Evolutionary conservation across 768 basidiomycete species (phyloP), one percentile per base, ranked within the genome.

Genomic region (Gloeopeniophorella convolvens): DNA sequence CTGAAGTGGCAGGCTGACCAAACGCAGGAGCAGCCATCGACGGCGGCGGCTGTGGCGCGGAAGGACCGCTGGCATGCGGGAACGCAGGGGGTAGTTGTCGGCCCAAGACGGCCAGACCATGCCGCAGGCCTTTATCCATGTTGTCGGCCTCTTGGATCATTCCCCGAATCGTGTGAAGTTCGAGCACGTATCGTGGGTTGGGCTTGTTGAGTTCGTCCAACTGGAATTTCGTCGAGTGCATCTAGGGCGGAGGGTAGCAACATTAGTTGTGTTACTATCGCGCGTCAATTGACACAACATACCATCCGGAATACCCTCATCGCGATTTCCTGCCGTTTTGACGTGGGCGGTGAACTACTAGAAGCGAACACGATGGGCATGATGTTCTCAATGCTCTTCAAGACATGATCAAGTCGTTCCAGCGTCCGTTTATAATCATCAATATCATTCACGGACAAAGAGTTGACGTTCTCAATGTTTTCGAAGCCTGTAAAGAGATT

Each of bases 91-190:
- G 16, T 2, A 30, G 40, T 23, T 2, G 12, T 24, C 26, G 21
- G 3, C n/a, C 36, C 15, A 7, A 43, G 3, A 8, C 35, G n/a
- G n/a, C 30, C 27, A 57, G 41, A 11, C 37, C 28, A 8, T 35
- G 36, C 36, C 28, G 45, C 7, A 57, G 30, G 2, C 56, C 54
- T 7, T 49, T 50, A 21, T 55, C 48, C 47, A 55, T 55, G 24
- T 57, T 55, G 26, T 50, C 47, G 15, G 48, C 53, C 28, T 57
- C 54, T 23, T 55, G 53, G 26, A 56, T 55, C 56, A 57, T 57
- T 27, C 42, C 41, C 10, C 56, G 56, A 26, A 57, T 54, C 4
- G 54, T 55, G 36, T 57, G 54, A 15, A 57, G 53, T 23, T 57
- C 56, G 3, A 57, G 48, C 3, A 57, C 31, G 15, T 42, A 55